Evolutionary conservation across 495 filamentous ascomycete species (phyloP).

Genomic region (Tuber indicum): DNA sequence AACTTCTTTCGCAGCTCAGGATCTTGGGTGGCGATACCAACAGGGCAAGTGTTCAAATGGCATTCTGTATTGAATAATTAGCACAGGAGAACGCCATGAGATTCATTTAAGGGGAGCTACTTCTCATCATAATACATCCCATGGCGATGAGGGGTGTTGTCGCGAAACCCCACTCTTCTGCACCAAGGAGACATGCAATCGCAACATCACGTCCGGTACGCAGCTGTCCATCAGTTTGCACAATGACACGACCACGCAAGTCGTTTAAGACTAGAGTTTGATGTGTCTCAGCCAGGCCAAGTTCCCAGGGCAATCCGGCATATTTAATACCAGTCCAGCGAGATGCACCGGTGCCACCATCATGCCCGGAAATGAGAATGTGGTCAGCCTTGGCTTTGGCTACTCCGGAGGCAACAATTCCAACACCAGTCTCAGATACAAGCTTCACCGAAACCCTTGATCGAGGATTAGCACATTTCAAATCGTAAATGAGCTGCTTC

Average conservation of each 20-base stretch:
- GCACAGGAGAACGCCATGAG: constrained; percentile 9
- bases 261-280: constrained; percentile 99
- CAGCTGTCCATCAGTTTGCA: constrained; percentile 96
- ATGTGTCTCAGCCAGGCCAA: constrained; percentile 96
- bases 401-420: constrained; percentile 96
- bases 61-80: constrained; percentile 39
- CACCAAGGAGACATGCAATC: constrained; percentile 91
- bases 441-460: constrained; percentile 97
- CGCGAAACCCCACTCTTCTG: constrained; percentile 98
- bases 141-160: constrained; percentile 94
- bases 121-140: constrained; percentile 96
- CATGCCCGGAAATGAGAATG: constrained; percentile 95
- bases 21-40: constrained; percentile 96
- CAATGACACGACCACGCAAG: constrained; percentile 89
- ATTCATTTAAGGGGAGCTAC: constrained; percentile 26
- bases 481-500: constrained; percentile 97
- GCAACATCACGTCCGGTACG: constrained; percentile 92
- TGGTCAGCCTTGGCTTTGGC: constrained; percentile 98
- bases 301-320: constrained; percentile 94
- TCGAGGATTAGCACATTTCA: constrained; percentile 95
- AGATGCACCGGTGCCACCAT: constrained; percentile 96
- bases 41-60: constrained; percentile 78
- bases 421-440: constrained; percentile 95
- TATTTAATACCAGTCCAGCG: constrained; percentile 99
- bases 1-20: constrained; percentile 94